phyloP scores from a whole-genome alignment of 805 yeast genomes.

The Saccharomycopsis capsularis region DNA sequence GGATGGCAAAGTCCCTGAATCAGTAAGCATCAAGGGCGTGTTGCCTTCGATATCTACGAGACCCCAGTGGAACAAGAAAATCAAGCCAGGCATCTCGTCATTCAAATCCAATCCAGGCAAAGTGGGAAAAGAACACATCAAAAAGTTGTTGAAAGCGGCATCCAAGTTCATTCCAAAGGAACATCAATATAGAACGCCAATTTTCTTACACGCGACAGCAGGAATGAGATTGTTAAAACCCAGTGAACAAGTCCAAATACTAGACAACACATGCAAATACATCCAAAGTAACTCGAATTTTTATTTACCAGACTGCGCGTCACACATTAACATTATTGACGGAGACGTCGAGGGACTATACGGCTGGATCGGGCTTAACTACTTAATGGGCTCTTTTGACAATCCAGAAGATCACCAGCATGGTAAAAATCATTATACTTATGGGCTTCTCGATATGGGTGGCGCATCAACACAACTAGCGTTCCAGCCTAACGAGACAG shows the following conservation, averaged over 20 bases:
- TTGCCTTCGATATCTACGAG: constrained; percentile 32
- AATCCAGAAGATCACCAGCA: constrained; percentile 33
- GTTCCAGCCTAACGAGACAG: constrained; percentile 48
- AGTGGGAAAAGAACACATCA: constrained; percentile 46
- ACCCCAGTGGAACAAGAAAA: constrained; percentile 43
- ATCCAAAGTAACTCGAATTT: constrained; percentile 41
- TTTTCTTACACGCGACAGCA: constrained; percentile 64
- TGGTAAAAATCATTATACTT: constrained; percentile 36
- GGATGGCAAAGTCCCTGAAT: constrained; percentile 12
- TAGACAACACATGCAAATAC: constrained; percentile 44
- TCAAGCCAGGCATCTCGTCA: constrained; percentile 52
- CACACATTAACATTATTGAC: constrained; percentile 53
- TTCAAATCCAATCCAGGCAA: constrained; percentile 42
- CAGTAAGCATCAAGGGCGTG: constrained; percentile 13
- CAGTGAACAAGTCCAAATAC: constrained; percentile 39
- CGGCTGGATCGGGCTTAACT: constrained; percentile 61
- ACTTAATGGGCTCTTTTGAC: constrained; percentile 40
- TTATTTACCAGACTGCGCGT: constrained; percentile 52
- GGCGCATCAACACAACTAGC: constrained; percentile 63
- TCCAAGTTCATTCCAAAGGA: constrained; percentile 48
- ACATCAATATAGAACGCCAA: constrained; percentile 57
- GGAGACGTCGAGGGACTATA: constrained; percentile 63
- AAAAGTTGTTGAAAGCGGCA: constrained; percentile 41
- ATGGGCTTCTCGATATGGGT: constrained; percentile 57
- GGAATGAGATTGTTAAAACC: constrained; percentile 57